These are phyloP conservation scores for Vitis hybrid DNA, from an alignment of 177 flowering plant genomes.

Conservation along the genomic window DNA sequence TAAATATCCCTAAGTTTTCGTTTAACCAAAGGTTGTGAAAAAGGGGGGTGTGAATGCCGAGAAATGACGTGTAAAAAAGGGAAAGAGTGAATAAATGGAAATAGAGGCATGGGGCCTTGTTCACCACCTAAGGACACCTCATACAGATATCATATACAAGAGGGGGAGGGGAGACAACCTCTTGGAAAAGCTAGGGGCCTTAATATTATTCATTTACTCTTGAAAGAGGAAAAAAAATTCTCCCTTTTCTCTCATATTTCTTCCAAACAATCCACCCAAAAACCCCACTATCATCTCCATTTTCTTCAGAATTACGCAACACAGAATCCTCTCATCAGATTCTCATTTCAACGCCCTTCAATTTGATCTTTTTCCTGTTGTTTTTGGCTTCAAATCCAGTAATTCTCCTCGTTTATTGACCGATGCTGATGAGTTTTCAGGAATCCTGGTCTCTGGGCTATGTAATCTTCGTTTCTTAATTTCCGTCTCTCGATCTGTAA, in stretches of 20 bases:
- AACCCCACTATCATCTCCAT: background rate
- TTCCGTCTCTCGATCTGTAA: constrained; percentile 30
- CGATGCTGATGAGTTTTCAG: constrained; percentile 37
- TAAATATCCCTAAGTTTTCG: too few species aligned
- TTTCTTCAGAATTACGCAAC: constrained; percentile 1
- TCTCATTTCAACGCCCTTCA: constrained; percentile 16
- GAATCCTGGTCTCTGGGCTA: constrained; percentile 30
- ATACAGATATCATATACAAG: constrained; percentile 20
- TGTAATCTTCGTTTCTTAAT: constrained; percentile 27
- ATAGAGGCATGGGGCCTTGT: too few species aligned
- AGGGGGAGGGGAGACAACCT: constrained; percentile 14
- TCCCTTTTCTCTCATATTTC: too few species aligned
- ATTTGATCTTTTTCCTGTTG: constrained; percentile 19
- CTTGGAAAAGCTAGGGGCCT: constrained; percentile 7
- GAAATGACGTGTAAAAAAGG: constrained; percentile 19
- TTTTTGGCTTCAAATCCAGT: constrained; percentile 11
- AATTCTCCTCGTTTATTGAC: constrained; percentile 18
- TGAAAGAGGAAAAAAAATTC: background rate
- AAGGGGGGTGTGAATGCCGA: too few species aligned
- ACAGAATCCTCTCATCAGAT: constrained; percentile 10
- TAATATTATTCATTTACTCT: constrained; percentile 11
- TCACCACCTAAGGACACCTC: constrained; percentile 27
- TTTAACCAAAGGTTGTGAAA: too few species aligned
- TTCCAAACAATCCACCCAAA: constrained; percentile 9
- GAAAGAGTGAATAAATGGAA: background rate